Conservation (phyloP, 2,329 filamentous ascomycete genomes). For the Aspergillus neoniger region DNA sequence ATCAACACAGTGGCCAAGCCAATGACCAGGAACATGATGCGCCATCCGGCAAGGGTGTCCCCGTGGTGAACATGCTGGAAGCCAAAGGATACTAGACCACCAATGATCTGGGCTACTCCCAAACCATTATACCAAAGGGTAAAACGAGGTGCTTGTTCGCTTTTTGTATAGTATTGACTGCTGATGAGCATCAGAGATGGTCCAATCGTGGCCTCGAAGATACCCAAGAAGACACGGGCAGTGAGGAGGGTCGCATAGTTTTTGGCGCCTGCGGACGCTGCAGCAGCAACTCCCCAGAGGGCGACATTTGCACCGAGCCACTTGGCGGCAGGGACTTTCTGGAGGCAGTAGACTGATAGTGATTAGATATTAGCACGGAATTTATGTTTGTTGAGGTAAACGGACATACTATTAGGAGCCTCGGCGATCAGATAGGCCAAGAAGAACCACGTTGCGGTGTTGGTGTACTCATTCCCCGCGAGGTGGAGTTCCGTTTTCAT, state of each 20-base stretch:
- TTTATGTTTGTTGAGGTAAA: not conserved
- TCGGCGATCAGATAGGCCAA: slow-evolving; percentile 61
- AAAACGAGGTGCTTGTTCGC: slow-evolving; percentile 61
- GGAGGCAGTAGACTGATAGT: slow-evolving; percentile 21
- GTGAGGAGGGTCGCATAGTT: slow-evolving; percentile 58
- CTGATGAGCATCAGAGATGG: slow-evolving; percentile 64
- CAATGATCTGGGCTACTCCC: slow-evolving; percentile 55
- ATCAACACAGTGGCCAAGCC: slow-evolving; percentile 47
- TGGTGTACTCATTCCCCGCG: slow-evolving; percentile 61
- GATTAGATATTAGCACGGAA: slow-evolving; percentile 23
- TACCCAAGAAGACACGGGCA: slow-evolving; percentile 60
- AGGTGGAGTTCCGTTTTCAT: slow-evolving; percentile 56
- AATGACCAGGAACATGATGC: slow-evolving; percentile 51
- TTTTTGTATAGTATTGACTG: slow-evolving; percentile 60
- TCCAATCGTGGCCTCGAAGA: slow-evolving; percentile 62
- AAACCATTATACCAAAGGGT: slow-evolving; percentile 64
- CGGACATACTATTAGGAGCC: slow-evolving; percentile 55
- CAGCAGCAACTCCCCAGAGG: slow-evolving; percentile 50
- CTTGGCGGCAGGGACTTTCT: slow-evolving; percentile 30
- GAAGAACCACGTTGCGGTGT: slow-evolving; percentile 62
- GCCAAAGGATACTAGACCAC: slow-evolving; percentile 46
- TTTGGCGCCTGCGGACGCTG: slow-evolving; percentile 53
- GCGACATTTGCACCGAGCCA: slow-evolving; percentile 62
- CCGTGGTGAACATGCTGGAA: slow-evolving; percentile 50
- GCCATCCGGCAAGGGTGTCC: slow-evolving; percentile 40